These are phyloP conservation scores for Micractinium conductrix DNA, from an alignment of 139 green algal species.

Conservation along the genomic window DNA sequence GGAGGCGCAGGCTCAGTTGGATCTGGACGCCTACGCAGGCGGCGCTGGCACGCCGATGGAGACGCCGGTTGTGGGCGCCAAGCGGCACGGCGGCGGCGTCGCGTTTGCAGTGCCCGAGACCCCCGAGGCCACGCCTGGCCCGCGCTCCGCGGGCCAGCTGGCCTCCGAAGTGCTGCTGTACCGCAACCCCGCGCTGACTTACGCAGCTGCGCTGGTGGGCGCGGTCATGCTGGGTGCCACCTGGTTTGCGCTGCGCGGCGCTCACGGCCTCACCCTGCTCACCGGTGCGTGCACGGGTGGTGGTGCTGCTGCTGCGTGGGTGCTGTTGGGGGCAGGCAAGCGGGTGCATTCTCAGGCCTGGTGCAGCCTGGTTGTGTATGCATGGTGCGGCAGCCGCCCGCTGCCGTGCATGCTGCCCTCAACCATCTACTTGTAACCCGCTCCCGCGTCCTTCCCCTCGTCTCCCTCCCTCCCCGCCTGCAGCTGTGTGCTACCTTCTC, in stretches of 20 bases:
- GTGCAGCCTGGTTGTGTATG: too few relatives aligned
- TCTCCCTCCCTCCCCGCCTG: not conserved
- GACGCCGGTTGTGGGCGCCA: constrained; percentile 11
- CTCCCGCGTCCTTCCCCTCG: not conserved
- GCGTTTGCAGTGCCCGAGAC: constrained; percentile 23
- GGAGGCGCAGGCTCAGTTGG: constrained; percentile 16
- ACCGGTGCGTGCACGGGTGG: not conserved
- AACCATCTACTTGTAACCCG: not conserved
- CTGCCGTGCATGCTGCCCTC: too few relatives aligned
- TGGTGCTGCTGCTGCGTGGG: not conserved
- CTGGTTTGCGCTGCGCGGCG: constrained; percentile 20
- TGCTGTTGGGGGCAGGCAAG: not conserved
- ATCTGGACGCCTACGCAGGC: constrained; percentile 1
- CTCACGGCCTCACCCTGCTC: constrained; percentile 21
- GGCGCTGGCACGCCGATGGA: not conserved
- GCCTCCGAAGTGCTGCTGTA: constrained; percentile 40
- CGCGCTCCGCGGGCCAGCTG: not conserved
- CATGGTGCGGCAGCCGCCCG: too few relatives aligned
- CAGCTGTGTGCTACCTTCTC: constrained; percentile 40
- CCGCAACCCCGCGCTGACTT: constrained; percentile 37
- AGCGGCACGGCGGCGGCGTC: not conserved
- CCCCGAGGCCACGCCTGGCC: not conserved
- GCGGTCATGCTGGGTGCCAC: constrained; percentile 4
- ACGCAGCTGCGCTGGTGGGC: constrained; percentile 4
- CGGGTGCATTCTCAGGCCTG: too few relatives aligned